Base-by-base conservation (phyloP, 1,284 basidiomycete genomes). In the Porogramme epimiltina region DNA sequence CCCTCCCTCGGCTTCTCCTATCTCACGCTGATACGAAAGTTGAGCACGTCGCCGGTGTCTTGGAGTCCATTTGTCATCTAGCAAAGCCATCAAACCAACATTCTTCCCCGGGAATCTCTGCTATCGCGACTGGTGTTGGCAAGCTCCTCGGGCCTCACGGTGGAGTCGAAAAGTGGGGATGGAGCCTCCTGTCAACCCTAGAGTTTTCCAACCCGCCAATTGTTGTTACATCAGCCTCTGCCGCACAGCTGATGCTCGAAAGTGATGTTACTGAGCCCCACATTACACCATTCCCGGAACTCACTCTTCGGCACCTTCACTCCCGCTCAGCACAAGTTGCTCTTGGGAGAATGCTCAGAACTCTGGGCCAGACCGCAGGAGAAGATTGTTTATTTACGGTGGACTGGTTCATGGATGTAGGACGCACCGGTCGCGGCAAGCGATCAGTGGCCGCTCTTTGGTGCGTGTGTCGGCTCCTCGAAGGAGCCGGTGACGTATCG, bases 91-190 rank as follows among this genome's bases (percentile, higher is more conserved):
- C 62, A n/a, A 58, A 45, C 36, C 62, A n/a, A n/a, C n/a, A 54
- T 40, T 34, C 61, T 3, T 25, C 51, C 18, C 42, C 55, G 19
- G 62, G 68, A 25, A 61, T 79, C 34, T 53, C 68, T 9, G 62
- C 75, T n/a, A 74, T 89, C 33, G 73, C 78, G 10, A 64, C 70
- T 19, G 84, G 82, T 26, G 75, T 93, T 4, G 80, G 79, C 3
- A 79, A 80, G 47, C 75, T 96, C 4, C 77, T 95, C 0, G 93
- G 93, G 3, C 88, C 93, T 0, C 78, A 74, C 0, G 93, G 93
- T 4, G 85, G 88, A 0, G 84, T 96, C 18, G 91, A 95, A 62
- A 86, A 86, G 67, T 96, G 93, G 94, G 91, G 91, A 1, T 93
- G 88, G 85, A 80, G 82, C 38, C 65, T 96, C 2, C 76, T 96